Base-by-base conservation (phyloP, 2,329 filamentous ascomycete genomes). In the Colletotrichum nymphaeae region DNA sequence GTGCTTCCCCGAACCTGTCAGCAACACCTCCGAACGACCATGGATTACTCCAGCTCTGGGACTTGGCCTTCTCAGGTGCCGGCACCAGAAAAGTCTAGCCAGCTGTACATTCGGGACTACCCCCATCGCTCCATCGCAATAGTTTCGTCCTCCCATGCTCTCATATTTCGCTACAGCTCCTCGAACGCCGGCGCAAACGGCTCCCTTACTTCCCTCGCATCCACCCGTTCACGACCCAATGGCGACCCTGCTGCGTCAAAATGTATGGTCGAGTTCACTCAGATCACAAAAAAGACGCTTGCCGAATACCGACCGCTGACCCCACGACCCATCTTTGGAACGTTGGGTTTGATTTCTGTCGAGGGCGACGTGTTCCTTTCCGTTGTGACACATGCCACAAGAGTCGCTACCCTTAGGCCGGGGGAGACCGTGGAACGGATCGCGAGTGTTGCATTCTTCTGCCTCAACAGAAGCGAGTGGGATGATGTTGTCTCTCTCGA, bases 391-490 rank as follows among this genome's bases (percentile, higher is more conserved):
- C 91, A 92, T 58, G 93, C 94, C 49, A 89, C 90, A 24, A 91
- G 92, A 74, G 95, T 95, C 6, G 96, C 95, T 19, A 95, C 91
- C 1, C 89, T 98, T 60, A 89, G 95, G 60, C 95, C 95, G 0
- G 94, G 94, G 59, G 96, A 98, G 86, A 96, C 93, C 4, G 93
- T 98, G 28, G 94, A 97, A 84, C 92, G 92, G 81, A 98, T 98
- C 78, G 89, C 92, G 73, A 91, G 90, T 24, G 96, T 98, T 72
- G 94, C 97, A 76, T 98, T 98, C 81, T 94, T 97, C 85, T 98
- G 97, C 80, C 85, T 99, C 73, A 98, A 94, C 81, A 93, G 93
- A 78, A 88, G 93, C 53, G 92, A 95, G 76, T 98, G 97, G 83
- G 97, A 98, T 82, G 89, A 95, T 81, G 89, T 95, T 37, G 86